Evolutionary conservation across 2,329 filamentous ascomycete genomes (phyloP), one percentile per base, ranked within the genome.

Genomic region (Fusarium miscanthi): DNA sequence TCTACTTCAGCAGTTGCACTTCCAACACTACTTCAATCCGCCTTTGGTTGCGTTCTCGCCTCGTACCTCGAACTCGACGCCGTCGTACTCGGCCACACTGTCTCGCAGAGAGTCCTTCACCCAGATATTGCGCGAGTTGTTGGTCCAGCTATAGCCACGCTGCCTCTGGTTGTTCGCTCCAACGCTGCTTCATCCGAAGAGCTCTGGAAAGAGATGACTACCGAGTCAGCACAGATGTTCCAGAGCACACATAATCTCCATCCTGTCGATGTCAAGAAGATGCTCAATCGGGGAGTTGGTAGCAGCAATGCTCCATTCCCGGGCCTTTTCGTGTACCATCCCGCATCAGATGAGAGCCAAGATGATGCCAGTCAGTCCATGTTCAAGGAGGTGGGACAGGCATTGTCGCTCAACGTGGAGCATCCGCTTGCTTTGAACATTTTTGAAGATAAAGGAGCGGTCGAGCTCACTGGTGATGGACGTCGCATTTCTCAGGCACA

Each of bases 381-480:
- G 40, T 71, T 71, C 42, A 42, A 41, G 4, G 63, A 72, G 11
- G 38, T 43, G 4, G 69, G 63, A 2, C 69, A 71, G 12, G 69
- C 69, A 0, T 27, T 71, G 13, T 72, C 68, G 3, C 57, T 71
- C 5, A 72, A 71, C 4, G 69, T 71, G 12, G 69, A 71, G 8
- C 69, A 71, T 16, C 63, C 68, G 0, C 63, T 71, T 11, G 69
- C 69, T 0, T 4, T 71, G 7, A 71, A 71, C 23, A 52, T 69
- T 3, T 72, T 71, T 11, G 69, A 71, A 17, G 46, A 25, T 1
- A 25, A 33, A 3, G 41, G 49, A 3, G 38, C 25, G 0, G 45
- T 71, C 1, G 69, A 71, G 14, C 68, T 72, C 11, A 71, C 68
- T 8, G 69, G 69, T 10, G 68, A 71, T 12, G 57, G 63, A 1